phyloP scores from a whole-genome alignment of 257 asterid genomes.

The Solanum appendiculatum region DNA sequence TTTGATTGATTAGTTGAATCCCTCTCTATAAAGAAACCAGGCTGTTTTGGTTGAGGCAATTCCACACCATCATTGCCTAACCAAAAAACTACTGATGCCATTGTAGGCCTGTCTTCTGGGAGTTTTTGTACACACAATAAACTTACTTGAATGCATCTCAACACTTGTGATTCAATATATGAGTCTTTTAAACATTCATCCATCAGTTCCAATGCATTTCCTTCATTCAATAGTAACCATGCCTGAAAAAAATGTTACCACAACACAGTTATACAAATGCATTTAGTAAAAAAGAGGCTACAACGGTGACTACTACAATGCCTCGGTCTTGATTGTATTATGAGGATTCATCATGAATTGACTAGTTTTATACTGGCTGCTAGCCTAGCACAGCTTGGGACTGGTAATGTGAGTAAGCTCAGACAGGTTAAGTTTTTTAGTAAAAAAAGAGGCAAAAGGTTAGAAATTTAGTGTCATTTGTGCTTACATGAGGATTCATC shows the following conservation, averaged over 20 bases:
- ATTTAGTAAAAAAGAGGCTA: background rate
- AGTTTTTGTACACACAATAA: constrained; percentile 12
- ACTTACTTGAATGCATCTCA: constrained; percentile 10
- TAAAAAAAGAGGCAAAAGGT: too few species aligned
- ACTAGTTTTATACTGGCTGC: too few species aligned
- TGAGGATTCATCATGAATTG: too few species aligned
- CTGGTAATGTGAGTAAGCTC: too few species aligned
- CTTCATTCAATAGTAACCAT: constrained; percentile 18
- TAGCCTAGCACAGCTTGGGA: too few species aligned
- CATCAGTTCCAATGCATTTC: background rate
- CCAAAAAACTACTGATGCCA: constrained; percentile 14
- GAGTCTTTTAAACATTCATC: constrained; percentile 9
- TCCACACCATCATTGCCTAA: constrained; percentile 9
- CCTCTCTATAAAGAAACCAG: constrained; percentile 17
- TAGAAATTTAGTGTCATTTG: too few species aligned
- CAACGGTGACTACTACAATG: background rate
- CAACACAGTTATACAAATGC: background rate
- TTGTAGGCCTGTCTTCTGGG: constrained; percentile 16
- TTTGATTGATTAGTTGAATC: background rate
- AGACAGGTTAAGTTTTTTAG: too few species aligned
- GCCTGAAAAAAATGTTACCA: background rate
- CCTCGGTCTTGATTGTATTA: background rate
- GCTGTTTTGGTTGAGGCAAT: constrained; percentile 20
- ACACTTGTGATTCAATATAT: constrained; percentile 1
- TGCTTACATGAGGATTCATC: background rate